phyloP scores from a whole-genome alignment of 352 stramenopile genomes.

The Nannochloropsis limnetica region DNA sequence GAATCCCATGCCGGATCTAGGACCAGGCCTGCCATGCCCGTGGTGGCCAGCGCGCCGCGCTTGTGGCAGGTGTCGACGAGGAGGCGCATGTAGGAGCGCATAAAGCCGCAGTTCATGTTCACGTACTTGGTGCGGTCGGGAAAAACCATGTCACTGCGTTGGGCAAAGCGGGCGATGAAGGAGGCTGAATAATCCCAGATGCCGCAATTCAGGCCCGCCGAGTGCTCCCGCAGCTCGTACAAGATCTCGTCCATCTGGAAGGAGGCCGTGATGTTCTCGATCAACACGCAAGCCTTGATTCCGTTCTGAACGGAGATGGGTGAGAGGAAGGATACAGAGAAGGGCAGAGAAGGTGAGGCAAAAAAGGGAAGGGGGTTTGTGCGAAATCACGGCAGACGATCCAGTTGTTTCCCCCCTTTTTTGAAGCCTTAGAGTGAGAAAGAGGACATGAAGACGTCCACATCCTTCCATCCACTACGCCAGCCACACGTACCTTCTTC shows the following conservation, averaged over 20 bases:
- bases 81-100: constrained; percentile 81
- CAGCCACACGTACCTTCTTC: constrained; percentile 68
- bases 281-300: constrained; percentile 69
- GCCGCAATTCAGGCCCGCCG: constrained; percentile 87
- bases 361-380: not conserved
- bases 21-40: constrained; percentile 92
- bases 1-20: constrained; percentile 55
- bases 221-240: constrained; percentile 87
- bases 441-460: not conserved
- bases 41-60: constrained; percentile 86
- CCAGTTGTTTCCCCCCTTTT: not conserved
- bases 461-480: not conserved
- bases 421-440: not conserved
- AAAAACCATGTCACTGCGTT: constrained; percentile 64
- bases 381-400: not conserved
- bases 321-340: not conserved
- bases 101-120: constrained; percentile 81
- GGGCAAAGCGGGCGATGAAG: constrained; percentile 2
- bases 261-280: constrained; percentile 89
- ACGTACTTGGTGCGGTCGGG: constrained; percentile 74
- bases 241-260: constrained; percentile 95
- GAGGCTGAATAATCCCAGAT: constrained; percentile 76
- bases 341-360: not conserved
- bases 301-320: not conserved
- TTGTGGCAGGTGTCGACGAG: constrained; percentile 76